Conservation (phyloP, 768 basidiomycete species). For the Rhodocollybia butyracea region DNA sequence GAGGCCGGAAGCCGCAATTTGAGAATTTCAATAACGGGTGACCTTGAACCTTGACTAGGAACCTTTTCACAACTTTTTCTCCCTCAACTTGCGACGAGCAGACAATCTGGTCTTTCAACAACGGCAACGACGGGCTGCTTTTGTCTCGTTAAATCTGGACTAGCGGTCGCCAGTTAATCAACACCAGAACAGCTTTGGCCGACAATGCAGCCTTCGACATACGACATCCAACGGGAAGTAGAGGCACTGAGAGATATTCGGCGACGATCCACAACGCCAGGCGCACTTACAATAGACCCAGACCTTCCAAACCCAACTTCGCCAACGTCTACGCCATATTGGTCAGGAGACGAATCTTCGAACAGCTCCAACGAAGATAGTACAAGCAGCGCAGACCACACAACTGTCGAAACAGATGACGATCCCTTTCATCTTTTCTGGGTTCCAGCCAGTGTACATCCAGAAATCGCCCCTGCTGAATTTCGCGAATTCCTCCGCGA, state of each 20-base stretch:
- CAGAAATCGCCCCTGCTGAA: conserved; percentile 95
- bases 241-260: conserved; percentile 82
- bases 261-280: conserved; percentile 80
- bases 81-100: conserved; percentile 11
- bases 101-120: conserved; percentile 7
- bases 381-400: conserved; percentile 15
- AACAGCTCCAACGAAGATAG: conserved; percentile 38
- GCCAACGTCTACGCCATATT: conserved; percentile 52
- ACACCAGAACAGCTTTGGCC: background rate
- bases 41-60: background rate
- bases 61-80: background rate
- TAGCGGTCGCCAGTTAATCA: background rate
- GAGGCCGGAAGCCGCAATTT: background rate
- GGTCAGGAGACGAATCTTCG: conserved; percentile 45
- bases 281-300: conserved; percentile 83
- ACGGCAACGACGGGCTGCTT: conserved; percentile 5
- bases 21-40: background rate
- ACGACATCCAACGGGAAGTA: conserved; percentile 85
- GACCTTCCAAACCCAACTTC: conserved; percentile 81
- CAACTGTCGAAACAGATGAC: conserved; percentile 37
- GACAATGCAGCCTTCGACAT: conserved; percentile 70
- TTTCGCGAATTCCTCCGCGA: conserved; percentile 95
- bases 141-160: background rate
- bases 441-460: conserved; percentile 96
- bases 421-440: conserved; percentile 95